A percentile compares a stretch with the other conserved stretches of the same genome.
These are phyloP conservation scores for Annulohypoxylon maeteangense DNA, from an alignment of 495 filamentous ascomycete species.

Conservation along the genomic window DNA sequence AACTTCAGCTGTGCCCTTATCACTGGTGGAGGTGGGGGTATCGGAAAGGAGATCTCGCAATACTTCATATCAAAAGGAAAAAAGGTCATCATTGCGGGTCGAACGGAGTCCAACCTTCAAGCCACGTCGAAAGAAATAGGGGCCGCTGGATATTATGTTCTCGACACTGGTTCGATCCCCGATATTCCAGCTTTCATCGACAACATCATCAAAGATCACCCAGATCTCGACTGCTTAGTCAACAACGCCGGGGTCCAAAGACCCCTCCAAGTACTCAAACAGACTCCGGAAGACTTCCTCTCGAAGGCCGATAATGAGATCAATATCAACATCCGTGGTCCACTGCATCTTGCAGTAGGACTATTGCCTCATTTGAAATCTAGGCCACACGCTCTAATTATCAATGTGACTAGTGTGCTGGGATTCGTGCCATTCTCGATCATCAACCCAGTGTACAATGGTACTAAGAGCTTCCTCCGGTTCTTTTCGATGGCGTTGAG, in stretches of 20 bases:
- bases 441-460: slow-evolving; percentile 9
- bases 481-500: slow-evolving; percentile 10
- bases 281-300: slow-evolving; percentile 12
- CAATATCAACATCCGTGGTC: slow-evolving; percentile 9
- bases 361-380: slow-evolving; percentile 8
- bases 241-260: slow-evolving; percentile 7
- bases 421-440: slow-evolving; percentile 13
- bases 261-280: background rate
- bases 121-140: slow-evolving; percentile 5
- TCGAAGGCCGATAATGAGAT: slow-evolving; percentile 13
- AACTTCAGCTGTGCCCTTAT: slow-evolving; percentile 11
- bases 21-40: slow-evolving; percentile 3
- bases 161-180: background rate
- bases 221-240: slow-evolving; percentile 10
- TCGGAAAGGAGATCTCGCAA: slow-evolving; percentile 2
- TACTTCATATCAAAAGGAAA: slow-evolving; percentile 15
- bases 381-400: slow-evolving; percentile 2
- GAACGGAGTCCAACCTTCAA: slow-evolving; percentile 6
- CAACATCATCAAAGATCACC: background rate
- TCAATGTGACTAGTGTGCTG: slow-evolving; percentile 3
- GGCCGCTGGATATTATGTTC: slow-evolving; percentile 6
- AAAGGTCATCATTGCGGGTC: slow-evolving; percentile 4
- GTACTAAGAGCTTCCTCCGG: background rate
- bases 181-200: slow-evolving; percentile 6
- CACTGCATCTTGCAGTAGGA: background rate